phyloP scores from a whole-genome alignment of 306 rosid species.

The Inga laurina region DNA sequence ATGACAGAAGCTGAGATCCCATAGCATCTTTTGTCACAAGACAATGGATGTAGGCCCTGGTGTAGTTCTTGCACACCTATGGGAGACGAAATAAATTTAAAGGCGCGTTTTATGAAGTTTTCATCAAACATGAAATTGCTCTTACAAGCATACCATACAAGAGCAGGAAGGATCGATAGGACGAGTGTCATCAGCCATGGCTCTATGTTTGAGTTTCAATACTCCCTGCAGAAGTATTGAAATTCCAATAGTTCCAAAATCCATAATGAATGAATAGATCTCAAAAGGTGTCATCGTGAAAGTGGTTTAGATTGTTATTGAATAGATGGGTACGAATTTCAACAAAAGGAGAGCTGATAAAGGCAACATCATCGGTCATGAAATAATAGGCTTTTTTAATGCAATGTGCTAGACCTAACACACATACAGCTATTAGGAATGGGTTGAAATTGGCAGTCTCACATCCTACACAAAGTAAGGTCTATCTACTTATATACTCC shows the following conservation, averaged over 20 bases:
- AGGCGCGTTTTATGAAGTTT: conserved; percentile 15
- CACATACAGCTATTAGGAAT: neutral
- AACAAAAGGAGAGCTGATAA: neutral
- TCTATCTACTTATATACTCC: neutral
- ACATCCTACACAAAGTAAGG: neutral
- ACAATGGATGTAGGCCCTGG: conserved; percentile 91
- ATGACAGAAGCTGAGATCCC: conserved; percentile 98
- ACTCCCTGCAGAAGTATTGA: conserved; percentile 67
- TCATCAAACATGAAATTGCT: conserved; percentile 21
- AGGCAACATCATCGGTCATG: neutral
- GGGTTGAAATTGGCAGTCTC: neutral
- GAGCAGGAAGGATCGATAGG: conserved; percentile 85
- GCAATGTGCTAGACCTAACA: neutral
- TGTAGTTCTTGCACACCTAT: conserved; percentile 90
- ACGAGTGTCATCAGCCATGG: conserved; percentile 90
- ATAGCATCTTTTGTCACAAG: conserved; percentile 96
- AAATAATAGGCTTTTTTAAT: neutral
- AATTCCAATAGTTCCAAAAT: neutral
- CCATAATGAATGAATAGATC: neutral
- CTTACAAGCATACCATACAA: conserved; percentile 74
- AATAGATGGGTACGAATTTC: neutral
- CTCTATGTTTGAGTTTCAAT: conserved; percentile 75
- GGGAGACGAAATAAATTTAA: conserved; percentile 34
- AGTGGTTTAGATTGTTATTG: neutral
- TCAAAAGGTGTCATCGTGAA: neutral